phyloP scores from a whole-genome alignment of 139 green algal species.

The Astrephomene gubernaculifera region DNA sequence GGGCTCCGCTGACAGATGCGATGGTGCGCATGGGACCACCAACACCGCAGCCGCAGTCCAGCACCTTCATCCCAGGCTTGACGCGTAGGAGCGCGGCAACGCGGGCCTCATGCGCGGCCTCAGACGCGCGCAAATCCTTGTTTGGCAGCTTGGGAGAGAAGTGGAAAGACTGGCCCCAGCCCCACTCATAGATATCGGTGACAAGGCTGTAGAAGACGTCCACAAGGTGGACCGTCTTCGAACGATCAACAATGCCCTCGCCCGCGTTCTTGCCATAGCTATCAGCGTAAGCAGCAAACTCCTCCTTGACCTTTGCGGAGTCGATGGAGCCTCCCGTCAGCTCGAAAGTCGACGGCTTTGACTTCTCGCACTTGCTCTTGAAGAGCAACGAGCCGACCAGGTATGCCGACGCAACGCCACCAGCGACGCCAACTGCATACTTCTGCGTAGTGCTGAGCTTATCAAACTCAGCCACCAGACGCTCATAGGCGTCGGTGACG shows the following conservation, averaged over 20 bases:
- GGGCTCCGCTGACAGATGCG: conserved; percentile 78
- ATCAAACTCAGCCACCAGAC: conserved; percentile 22
- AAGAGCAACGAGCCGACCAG: conserved; percentile 14
- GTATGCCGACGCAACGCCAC: conserved; percentile 29
- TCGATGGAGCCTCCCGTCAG: conserved; percentile 79
- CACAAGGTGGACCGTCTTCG: conserved; percentile 71
- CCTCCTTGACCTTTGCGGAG: conserved; percentile 66
- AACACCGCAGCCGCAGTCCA: conserved; percentile 98
- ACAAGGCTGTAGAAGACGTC: conserved; percentile 85
- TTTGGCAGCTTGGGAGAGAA: conserved; percentile 93
- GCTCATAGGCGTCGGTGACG: conserved; percentile 16
- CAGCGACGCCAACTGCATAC: conserved; percentile 17
- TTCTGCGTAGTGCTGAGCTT: conserved; percentile 46
- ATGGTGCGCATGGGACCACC: conserved; percentile 98
- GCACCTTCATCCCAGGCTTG: conserved; percentile 77
- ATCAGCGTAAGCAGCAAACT: conserved; percentile 72
- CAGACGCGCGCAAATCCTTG: conserved; percentile 72
- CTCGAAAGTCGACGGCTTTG: conserved; percentile 73
- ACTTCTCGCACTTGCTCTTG: not conserved
- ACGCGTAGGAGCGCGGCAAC: conserved; percentile 79
- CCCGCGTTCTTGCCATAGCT: conserved; percentile 67
- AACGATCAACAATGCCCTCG: conserved; percentile 64
- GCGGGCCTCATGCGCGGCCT: conserved; percentile 91
- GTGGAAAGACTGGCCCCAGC: conserved; percentile 98
- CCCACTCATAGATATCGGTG: conserved; percentile 99